Evolutionary conservation across 805 yeast genomes (phyloP).

Genomic region (Phaffomyces thermotolerans): DNA sequence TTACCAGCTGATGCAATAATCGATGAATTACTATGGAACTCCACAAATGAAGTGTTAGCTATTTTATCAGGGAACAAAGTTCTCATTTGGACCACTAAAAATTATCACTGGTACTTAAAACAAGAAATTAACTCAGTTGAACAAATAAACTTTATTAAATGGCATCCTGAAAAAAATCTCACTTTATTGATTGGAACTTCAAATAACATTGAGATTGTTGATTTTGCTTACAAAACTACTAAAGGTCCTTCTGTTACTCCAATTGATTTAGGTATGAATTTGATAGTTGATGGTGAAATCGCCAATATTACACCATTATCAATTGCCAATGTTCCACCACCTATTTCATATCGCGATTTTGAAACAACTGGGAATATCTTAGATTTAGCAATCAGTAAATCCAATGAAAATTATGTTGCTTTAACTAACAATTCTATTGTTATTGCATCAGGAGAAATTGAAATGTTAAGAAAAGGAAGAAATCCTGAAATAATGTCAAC

Average conservation of each 20-base stretch:
- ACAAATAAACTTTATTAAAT: slow-evolving; percentile 41
- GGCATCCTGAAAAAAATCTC: slow-evolving; percentile 88
- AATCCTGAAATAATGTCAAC: slow-evolving; percentile 33
- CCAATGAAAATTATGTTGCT: slow-evolving; percentile 53
- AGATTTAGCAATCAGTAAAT: slow-evolving; percentile 57
- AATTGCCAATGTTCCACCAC: slow-evolving; percentile 91
- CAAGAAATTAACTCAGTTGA: slow-evolving; percentile 48
- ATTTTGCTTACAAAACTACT: slow-evolving; percentile 54
- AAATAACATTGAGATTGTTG: slow-evolving; percentile 49
- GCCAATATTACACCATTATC: slow-evolving; percentile 76
- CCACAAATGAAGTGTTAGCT: slow-evolving; percentile 71
- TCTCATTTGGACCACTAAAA: slow-evolving; percentile 87
- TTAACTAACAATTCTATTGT: slow-evolving; percentile 41
- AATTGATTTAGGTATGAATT: slow-evolving; percentile 66
- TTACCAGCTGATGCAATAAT: slow-evolving; percentile 46
- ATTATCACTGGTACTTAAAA: slow-evolving; percentile 93
- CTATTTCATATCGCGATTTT: slow-evolving; percentile 68
- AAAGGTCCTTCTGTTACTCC: slow-evolving; percentile 68
- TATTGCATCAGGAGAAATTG: slow-evolving; percentile 40
- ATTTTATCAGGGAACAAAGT: slow-evolving; percentile 53
- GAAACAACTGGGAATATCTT: slow-evolving; percentile 46
- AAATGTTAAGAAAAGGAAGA: slow-evolving; percentile 38
- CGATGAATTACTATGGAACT: slow-evolving; percentile 64
- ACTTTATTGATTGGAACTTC: slow-evolving; percentile 61
- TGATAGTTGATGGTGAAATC: slow-evolving; percentile 72